phyloP scores from a whole-genome alignment of 2,329 filamentous ascomycete species.

The Penicillium sp. region DNA sequence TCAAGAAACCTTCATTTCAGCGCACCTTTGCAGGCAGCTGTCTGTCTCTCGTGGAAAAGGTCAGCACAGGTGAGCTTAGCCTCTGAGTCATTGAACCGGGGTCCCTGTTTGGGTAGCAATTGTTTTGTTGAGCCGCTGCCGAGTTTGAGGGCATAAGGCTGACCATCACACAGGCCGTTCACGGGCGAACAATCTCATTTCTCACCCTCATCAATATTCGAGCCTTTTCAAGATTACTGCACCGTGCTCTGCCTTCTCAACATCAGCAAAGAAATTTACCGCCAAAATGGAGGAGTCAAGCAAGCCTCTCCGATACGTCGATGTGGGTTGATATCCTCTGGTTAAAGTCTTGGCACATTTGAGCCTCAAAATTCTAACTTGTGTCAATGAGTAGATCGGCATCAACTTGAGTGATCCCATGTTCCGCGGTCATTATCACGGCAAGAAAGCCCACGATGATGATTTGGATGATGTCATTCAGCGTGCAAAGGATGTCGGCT shows the following conservation, averaged over 20 bases:
- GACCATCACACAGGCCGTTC: constrained; percentile 1
- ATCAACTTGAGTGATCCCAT: constrained; percentile 96
- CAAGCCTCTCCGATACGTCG: constrained; percentile 47
- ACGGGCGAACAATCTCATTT: neutral
- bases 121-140: neutral
- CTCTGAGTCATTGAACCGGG: neutral
- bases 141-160: neutral
- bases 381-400: constrained; percentile 61
- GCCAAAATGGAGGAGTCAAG: constrained; percentile 38
- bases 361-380: neutral
- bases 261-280: constrained; percentile 4
- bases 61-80: neutral
- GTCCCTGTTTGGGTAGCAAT: neutral
- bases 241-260: constrained; percentile 15
- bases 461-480: constrained; percentile 67
- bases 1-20: constrained; percentile 4
- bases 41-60: neutral
- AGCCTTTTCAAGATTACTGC: neutral
- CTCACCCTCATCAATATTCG: constrained; percentile 3
- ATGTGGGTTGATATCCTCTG: constrained; percentile 39
- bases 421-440: constrained; percentile 81
- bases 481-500: constrained; percentile 75
- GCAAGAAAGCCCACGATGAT: constrained; percentile 61
- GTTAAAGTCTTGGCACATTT: neutral
- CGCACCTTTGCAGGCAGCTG: neutral